Base-by-base conservation (phyloP, 805 yeast genomes). In the Crinitomyces ghanaensis region DNA sequence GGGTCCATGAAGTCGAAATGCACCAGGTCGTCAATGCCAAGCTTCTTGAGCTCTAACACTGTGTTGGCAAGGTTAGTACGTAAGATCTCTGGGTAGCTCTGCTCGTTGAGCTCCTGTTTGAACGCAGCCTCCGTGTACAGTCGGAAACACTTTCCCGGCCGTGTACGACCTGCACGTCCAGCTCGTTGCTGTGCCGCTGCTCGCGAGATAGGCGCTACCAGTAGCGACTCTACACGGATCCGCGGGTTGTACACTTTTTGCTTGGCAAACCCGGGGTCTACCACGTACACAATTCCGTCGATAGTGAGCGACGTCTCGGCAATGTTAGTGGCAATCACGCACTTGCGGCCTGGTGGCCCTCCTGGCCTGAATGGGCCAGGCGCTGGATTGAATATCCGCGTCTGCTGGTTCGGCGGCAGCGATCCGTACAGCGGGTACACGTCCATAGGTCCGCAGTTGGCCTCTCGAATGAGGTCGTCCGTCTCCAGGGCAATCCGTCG, bases 1-100 rank as follows among this genome's bases (percentile, higher is more conserved):
- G 98, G 97, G 53, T 88, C 98, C 94, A 88, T 88, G 54, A 91
- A 88, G 56, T 91, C 98, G 53, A 88, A 88, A 60, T 88, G 97
- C 25, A 91, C 98, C 50, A 88, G 71, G 60, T 88, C 97, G 53
- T 91, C 94, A 43, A 88, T 71, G 9, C 97, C 97, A 43, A 91
- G 70, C 59, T 91, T 91, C 56, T 91, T 91, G 57, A 88, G 67
- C 55, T 91, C 94, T 42, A 88, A 62, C 22, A 88, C 97, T 0
- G 96, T 91, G 16, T 85, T 77, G 4, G 95, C 77, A 51, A 88
- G 68, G 59, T 88, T 88, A 39, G 88, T 77, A 53, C 97, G 68
- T 53, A 91, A 65, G 56, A 88, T 86, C 60, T 88, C 98, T 1
- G 98, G 98, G 51, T 88, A 83, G 49, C 93, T 80, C 56, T 93